A percentile compares a stretch with the other conserved stretches of the same genome.
Conservation (phyloP, 2,329 filamentous ascomycete genomes). For the Bisporella sp. region DNA sequence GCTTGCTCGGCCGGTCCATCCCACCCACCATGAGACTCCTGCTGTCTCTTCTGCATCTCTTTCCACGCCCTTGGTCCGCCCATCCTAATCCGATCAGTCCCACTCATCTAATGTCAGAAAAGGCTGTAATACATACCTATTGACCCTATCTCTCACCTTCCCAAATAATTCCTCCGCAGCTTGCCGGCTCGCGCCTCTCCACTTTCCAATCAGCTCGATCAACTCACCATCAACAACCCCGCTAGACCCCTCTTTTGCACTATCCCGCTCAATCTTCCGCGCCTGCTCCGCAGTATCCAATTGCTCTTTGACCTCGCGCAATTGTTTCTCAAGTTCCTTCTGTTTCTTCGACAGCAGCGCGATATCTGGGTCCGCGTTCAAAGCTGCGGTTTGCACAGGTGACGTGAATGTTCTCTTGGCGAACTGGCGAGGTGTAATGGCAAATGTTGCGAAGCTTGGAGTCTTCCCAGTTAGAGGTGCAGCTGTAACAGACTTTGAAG, state of each 20-base stretch:
- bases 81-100: slow-evolving; percentile 33
- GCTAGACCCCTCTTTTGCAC: slow-evolving; percentile 29
- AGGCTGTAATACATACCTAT: slow-evolving; percentile 29
- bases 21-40: slow-evolving; percentile 32
- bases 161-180: slow-evolving; percentile 64
- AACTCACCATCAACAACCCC: slow-evolving; percentile 51
- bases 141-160: slow-evolving; percentile 50
- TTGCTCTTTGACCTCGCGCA: slow-evolving; percentile 28
- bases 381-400: slow-evolving; percentile 27
- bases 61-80: slow-evolving; percentile 54
- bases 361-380: slow-evolving; percentile 25
- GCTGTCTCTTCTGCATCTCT: slow-evolving; percentile 39
- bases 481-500: background rate
- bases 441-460: slow-evolving; percentile 1
- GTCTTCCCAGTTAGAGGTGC: background rate
- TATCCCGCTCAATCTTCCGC: slow-evolving; percentile 36
- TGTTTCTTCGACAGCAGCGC: slow-evolving; percentile 24
- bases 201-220: slow-evolving; percentile 47
- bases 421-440: slow-evolving; percentile 1
- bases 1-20: slow-evolving; percentile 25
- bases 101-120: background rate
- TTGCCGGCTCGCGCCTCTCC: slow-evolving; percentile 51
- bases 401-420: slow-evolving; percentile 18
- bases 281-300: slow-evolving; percentile 47
- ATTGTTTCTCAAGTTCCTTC: slow-evolving; percentile 26